Conservation (phyloP, 495 filamentous ascomycete species). For the Friedmanniomyces simplex region DNA sequence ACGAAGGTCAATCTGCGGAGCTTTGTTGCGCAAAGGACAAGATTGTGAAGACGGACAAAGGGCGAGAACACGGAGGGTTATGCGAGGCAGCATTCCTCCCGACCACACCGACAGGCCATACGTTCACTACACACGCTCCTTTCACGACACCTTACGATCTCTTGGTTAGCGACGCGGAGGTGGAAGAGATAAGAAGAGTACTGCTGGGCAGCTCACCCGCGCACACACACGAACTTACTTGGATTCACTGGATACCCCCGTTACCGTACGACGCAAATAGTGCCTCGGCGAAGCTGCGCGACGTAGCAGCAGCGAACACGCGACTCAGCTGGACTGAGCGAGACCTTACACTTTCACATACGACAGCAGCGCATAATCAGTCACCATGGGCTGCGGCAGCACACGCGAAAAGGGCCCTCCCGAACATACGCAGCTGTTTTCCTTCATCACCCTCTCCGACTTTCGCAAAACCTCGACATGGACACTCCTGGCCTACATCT, state of each 20-base stretch:
- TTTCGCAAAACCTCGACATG: slow-evolving; percentile 75
- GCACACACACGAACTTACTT: background rate
- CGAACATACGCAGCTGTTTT: slow-evolving; percentile 80
- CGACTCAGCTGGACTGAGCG: slow-evolving; percentile 11
- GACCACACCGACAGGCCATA: background rate
- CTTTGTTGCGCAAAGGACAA: background rate
- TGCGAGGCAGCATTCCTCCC: background rate
- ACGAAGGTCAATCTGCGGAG: background rate
- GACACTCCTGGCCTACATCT: slow-evolving; percentile 68
- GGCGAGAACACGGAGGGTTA: background rate
- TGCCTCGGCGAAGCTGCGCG: background rate
- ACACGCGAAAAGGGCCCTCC: slow-evolving; percentile 58
- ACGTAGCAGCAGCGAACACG: background rate
- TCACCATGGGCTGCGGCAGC: slow-evolving; percentile 46
- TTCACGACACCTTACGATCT: background rate
- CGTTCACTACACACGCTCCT: slow-evolving; percentile 1
- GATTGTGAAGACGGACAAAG: background rate
- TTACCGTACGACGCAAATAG: background rate
- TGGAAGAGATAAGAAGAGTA: background rate
- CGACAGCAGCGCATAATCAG: background rate
- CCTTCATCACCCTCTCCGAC: slow-evolving; percentile 82
- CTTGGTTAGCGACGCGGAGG: background rate
- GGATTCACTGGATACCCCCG: background rate
- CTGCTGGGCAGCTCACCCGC: background rate
- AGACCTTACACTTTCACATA: background rate